These are phyloP conservation scores for Rheum nobile DNA, from an alignment of 148 eudicot species.

Conservation along the genomic window DNA sequence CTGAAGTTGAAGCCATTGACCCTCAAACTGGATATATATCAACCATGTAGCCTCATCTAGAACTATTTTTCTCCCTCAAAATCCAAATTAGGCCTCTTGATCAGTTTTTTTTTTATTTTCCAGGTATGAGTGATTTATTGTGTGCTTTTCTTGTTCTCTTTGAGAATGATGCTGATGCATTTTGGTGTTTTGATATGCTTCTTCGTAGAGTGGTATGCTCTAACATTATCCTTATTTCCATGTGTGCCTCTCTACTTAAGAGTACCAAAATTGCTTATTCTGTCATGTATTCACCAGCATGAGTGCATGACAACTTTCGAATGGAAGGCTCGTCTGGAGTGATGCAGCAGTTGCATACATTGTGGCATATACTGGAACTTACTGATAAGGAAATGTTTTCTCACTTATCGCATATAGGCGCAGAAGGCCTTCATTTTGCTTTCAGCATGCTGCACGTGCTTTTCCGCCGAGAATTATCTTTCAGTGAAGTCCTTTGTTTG, in stretches of 20 bases:
- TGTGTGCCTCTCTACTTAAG: not conserved
- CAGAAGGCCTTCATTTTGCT: constrained; percentile 97
- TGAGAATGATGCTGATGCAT: no score
- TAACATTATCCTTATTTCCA: not conserved
- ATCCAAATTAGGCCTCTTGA: not conserved
- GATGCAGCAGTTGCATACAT: constrained; percentile 84
- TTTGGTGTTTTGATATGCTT: no score
- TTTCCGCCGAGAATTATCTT: constrained; percentile 87
- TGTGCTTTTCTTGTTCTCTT: constrained; percentile 95
- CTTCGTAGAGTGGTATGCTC: constrained; percentile 70
- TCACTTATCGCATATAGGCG: no score
- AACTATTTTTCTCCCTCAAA: not conserved
- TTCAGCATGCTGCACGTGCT: constrained; percentile 94
- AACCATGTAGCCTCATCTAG: constrained; percentile 37
- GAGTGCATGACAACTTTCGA: constrained; percentile 82
- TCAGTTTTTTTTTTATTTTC: constrained; percentile 9
- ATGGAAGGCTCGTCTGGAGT: constrained; percentile 96
- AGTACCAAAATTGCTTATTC: not conserved
- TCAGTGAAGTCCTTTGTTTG: constrained; percentile 85
- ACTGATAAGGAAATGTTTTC: constrained; percentile 81
- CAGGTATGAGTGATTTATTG: constrained; percentile 94
- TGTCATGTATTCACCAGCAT: constrained; percentile 20
- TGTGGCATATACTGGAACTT: constrained; percentile 76
- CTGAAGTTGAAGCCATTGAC: constrained; percentile 57
- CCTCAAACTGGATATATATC: constrained; percentile 97